Evolutionary conservation across 495 filamentous ascomycete genomes (phyloP).

Genomic region (Trichoderma asperelloides): DNA sequence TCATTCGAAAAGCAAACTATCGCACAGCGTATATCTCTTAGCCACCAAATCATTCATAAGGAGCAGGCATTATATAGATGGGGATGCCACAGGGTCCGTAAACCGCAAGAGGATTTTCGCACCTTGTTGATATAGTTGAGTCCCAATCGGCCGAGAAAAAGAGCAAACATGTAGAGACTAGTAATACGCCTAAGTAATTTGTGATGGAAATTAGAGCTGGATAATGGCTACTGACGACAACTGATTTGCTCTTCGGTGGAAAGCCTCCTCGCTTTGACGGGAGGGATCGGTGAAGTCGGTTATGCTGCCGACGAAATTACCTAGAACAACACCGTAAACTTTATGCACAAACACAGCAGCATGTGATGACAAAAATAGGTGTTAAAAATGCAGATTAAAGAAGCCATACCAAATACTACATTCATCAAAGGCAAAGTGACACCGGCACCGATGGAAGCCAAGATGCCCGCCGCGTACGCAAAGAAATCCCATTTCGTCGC

Average conservation of each 20-base stretch:
- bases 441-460: constrained; percentile 10
- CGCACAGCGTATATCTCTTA: neutral
- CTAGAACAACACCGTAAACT: constrained; percentile 19
- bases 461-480: neutral
- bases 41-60: neutral
- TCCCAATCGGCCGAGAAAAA: constrained; percentile 53
- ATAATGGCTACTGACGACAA: neutral
- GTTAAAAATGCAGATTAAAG: neutral
- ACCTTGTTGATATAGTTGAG: constrained; percentile 49
- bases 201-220: neutral
- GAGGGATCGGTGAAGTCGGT: constrained; percentile 13
- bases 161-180: constrained; percentile 50
- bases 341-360: neutral
- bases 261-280: neutral
- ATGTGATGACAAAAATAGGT: neutral
- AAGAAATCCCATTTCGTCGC: constrained; percentile 13
- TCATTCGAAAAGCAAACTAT: constrained; percentile 46
- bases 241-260: neutral
- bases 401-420: constrained; percentile 34
- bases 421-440: constrained; percentile 41
- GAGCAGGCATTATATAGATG: neutral
- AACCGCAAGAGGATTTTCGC: constrained; percentile 15
- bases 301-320: constrained; percentile 32
- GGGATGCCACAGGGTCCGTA: neutral
- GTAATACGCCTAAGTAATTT: neutral